Base-by-base conservation (phyloP, 352 stramenopile genomes). In the Phytophthora nicotianae region DNA sequence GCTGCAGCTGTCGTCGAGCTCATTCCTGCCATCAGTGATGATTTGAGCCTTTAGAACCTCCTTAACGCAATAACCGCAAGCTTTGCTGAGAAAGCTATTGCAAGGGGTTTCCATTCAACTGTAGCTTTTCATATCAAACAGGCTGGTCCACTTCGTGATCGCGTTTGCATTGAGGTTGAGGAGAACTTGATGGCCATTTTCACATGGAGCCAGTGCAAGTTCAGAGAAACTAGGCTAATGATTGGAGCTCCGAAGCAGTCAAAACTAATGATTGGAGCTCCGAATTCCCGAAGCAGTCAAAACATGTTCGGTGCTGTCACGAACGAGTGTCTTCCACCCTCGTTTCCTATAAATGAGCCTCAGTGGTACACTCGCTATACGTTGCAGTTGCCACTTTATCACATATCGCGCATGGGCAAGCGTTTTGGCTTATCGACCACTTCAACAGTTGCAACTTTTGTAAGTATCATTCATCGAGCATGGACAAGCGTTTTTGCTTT, bases 261-360 rank as follows among this genome's bases (percentile, higher is more conserved):
- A 63, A 9, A 20, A 5, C 2, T 63, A 68, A 68, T 68, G 51
- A 56, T 59, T 40, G 23, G 32, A 19, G 42, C 46, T 35, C 56
- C 38, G 56, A 50, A 17, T n/a, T 54, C 42, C 54, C 37, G 54
- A 48, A n/a, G 35, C 38, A 26, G 33, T 57, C 50, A 62, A n/a
- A 20, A 4, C 35, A 58, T 63, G 40, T 57, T 27, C n/a, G 29
- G 20, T 42, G 24, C 38, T 53, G 58, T 65, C 57, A 48, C 38
- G 24, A 38, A 20, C 8, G 23, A 51, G 45, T 41, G 21, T 26
- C 20, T 51, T 43, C 24, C 57, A 65, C 38, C 57, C 43, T 54
- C 17, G 29, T 43, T 57, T 68, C 52, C 50, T 21, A 41, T 43
- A 65, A 66, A 66, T 66, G 58, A 66, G 58, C 58, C 29, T 40